Conservation (phyloP, 108 stramenopile species). For the Cyclotella kingstonii region DNA sequence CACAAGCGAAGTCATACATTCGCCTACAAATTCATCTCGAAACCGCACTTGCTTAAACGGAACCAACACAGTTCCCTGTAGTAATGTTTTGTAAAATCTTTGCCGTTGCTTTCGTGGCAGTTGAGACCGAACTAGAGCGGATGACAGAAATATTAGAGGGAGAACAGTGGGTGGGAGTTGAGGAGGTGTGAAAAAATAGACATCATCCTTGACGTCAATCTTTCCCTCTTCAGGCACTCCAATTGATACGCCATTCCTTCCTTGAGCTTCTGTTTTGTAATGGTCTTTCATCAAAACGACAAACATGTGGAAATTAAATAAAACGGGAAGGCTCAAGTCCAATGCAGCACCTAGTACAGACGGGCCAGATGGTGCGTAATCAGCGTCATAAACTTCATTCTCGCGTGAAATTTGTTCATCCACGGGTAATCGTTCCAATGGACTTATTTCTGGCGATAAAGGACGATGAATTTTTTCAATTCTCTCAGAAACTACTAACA, state of each 20-base stretch:
- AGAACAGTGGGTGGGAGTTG: slow-evolving; percentile 71
- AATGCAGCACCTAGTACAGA: slow-evolving; percentile 78
- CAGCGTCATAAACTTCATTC: slow-evolving; percentile 52
- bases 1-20: slow-evolving; percentile 75
- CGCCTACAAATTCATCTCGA: slow-evolving; percentile 83
- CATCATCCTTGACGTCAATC: slow-evolving; percentile 41
- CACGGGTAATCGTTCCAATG: not conserved
- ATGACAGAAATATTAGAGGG: slow-evolving; percentile 76
- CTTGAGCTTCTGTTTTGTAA: slow-evolving; percentile 33
- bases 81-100: slow-evolving; percentile 71
- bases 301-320: slow-evolving; percentile 90
- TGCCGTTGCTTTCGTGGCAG: slow-evolving; percentile 65
- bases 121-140: slow-evolving; percentile 62
- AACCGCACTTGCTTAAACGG: slow-evolving; percentile 64
- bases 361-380: slow-evolving; percentile 86
- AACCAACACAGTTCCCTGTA: slow-evolving; percentile 66
- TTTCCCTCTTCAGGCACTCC: slow-evolving; percentile 12
- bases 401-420: slow-evolving; percentile 8
- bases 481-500: slow-evolving; percentile 25
- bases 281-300: slow-evolving; percentile 57
- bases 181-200: slow-evolving; percentile 28
- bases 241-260: not conserved
- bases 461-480: slow-evolving; percentile 18
- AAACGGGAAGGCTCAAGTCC: slow-evolving; percentile 79
- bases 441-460: slow-evolving; percentile 14